phyloP scores from a whole-genome alignment of 2,329 filamentous ascomycete species.

The Ceratocystis colombiana region DNA sequence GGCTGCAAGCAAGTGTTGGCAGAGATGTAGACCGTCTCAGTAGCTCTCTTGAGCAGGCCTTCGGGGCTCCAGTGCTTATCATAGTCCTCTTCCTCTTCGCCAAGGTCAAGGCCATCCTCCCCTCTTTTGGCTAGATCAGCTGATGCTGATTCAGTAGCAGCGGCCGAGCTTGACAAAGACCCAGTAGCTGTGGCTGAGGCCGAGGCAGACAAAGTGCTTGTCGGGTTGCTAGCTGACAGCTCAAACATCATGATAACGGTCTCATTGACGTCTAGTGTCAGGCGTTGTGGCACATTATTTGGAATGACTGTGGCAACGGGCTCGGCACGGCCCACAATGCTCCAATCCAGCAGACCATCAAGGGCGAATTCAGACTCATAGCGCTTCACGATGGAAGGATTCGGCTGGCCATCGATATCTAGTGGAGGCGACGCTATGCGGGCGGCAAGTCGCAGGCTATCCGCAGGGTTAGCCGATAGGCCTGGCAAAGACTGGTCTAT shows the following conservation, averaged over 20 bases:
- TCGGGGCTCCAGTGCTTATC: slow-evolving; percentile 23
- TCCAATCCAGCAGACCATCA: slow-evolving; percentile 45
- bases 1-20: slow-evolving; percentile 82
- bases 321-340: slow-evolving; percentile 52
- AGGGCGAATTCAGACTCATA: slow-evolving; percentile 48
- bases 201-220: background rate
- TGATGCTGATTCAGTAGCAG: background rate
- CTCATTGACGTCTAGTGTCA: slow-evolving; percentile 53
- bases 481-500: background rate
- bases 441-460: slow-evolving; percentile 5
- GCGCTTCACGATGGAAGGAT: slow-evolving; percentile 30
- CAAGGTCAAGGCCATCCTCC: slow-evolving; percentile 14
- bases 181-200: slow-evolving; percentile 5
- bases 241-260: slow-evolving; percentile 40
- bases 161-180: background rate
- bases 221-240: slow-evolving; percentile 26
- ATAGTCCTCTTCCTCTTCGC: slow-evolving; percentile 26
- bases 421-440: slow-evolving; percentile 5
- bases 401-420: background rate
- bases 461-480: slow-evolving; percentile 2
- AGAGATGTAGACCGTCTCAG: slow-evolving; percentile 58
- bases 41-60: slow-evolving; percentile 17
- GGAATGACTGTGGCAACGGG: slow-evolving; percentile 40
- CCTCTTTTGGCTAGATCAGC: slow-evolving; percentile 12
- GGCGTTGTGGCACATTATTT: slow-evolving; percentile 54